phyloP scores from a whole-genome alignment of 805 yeast species.

The Ogataea nonfermentans region DNA sequence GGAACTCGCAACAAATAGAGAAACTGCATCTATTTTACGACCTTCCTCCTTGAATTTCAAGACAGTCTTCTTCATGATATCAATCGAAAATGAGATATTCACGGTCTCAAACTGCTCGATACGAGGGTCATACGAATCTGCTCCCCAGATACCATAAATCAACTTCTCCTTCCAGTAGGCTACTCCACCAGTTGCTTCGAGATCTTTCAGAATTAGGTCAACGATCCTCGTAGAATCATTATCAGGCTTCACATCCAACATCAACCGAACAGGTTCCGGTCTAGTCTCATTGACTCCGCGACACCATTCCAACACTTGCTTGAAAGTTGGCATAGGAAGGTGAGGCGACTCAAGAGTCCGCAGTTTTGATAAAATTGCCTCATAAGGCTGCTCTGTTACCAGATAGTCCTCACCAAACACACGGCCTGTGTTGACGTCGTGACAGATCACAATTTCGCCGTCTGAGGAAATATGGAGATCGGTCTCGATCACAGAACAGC shows the following conservation, averaged over 20 bases:
- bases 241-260: constrained; percentile 37
- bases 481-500: constrained; percentile 36
- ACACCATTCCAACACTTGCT: constrained; percentile 34
- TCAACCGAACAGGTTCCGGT: constrained; percentile 35
- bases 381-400: constrained; percentile 29
- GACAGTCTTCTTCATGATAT: constrained; percentile 24
- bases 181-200: constrained; percentile 23
- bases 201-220: constrained; percentile 24
- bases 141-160: constrained; percentile 39
- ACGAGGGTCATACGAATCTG: constrained; percentile 29
- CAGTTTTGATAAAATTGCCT: constrained; percentile 28
- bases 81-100: constrained; percentile 32
- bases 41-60: constrained; percentile 18
- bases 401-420: constrained; percentile 32
- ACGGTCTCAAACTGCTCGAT: constrained; percentile 28
- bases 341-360: constrained; percentile 34
- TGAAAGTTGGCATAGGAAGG: constrained; percentile 33
- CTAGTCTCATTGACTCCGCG: constrained; percentile 42
- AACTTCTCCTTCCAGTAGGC: constrained; percentile 35
- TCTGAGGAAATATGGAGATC: constrained; percentile 39
- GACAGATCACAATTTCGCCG: constrained; percentile 33
- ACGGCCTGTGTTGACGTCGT: constrained; percentile 34
- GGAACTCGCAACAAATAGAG: constrained; percentile 24
- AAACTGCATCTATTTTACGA: constrained; percentile 24
- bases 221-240: constrained; percentile 30